These are phyloP conservation scores for Fonsecaea multimorphosa DNA, from an alignment of 2,329 filamentous ascomycete species.

Conservation along the genomic window DNA sequence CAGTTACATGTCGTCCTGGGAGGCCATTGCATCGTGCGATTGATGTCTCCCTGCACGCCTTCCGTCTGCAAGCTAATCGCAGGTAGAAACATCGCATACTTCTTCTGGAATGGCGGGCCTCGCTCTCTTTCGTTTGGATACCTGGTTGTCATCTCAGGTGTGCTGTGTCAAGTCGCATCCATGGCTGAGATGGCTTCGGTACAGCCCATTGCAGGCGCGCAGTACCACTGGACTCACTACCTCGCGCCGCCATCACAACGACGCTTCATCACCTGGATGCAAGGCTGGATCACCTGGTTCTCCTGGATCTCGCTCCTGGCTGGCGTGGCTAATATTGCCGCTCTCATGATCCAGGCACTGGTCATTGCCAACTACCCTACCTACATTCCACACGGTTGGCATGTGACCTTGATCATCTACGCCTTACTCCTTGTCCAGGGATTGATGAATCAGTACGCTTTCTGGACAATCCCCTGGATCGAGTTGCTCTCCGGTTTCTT, in stretches of 20 bases:
- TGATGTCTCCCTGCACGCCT: neutral
- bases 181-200: constrained; percentile 51
- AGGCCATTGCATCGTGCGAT: constrained; percentile 38
- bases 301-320: constrained; percentile 46
- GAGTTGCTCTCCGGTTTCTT: constrained; percentile 47
- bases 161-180: constrained; percentile 42
- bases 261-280: constrained; percentile 45
- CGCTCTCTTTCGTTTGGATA: constrained; percentile 44
- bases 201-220: constrained; percentile 50
- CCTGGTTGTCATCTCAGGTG: constrained; percentile 22
- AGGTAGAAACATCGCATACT: constrained; percentile 31
- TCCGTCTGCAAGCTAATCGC: neutral
- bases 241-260: constrained; percentile 43
- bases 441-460: constrained; percentile 41
- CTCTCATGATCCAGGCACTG: constrained; percentile 31
- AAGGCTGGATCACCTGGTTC: constrained; percentile 52
- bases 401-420: constrained; percentile 48
- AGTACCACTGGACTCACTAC: constrained; percentile 52
- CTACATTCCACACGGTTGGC: constrained; percentile 47
- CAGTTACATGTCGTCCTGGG: constrained; percentile 42
- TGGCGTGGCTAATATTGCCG: constrained; percentile 42
- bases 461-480: constrained; percentile 49
- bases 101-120: constrained; percentile 46
- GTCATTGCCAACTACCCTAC: constrained; percentile 42
- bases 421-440: constrained; percentile 45